Base-by-base conservation (phyloP, 164 flowering plant genomes). In the Tetracentron sinense region DNA sequence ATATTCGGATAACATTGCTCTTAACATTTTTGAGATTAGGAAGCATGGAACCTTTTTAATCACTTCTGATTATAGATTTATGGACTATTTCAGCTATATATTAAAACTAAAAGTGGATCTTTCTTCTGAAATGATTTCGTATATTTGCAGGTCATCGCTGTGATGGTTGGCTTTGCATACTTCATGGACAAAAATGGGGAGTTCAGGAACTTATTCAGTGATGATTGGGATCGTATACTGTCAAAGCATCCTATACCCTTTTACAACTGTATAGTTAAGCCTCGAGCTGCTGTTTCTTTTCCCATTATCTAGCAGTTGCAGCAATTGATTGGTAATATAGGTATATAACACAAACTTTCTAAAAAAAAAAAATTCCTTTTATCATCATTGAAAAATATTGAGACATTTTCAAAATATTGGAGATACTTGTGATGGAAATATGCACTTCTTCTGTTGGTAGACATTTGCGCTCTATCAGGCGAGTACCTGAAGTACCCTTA, bases 181-280 rank as follows among this genome's bases (percentile, higher is more conserved):
- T 17, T 85, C 19, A 79, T 90, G 87, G 98, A 92, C 79, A 87
- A 80, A 73, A 87, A 92, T 83, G 98, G 97, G 54, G 71, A 78
- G 48, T 90, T 92, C 68, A 83, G 93, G 67, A 82, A 88, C 69
- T 92, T 97, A 56, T 90, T 92, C 61, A 79, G 80, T 82, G 97
- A 88, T 77, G 81, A 90, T 20, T 92, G 98, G 98, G 98, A 92
- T 68, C 93, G 89, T 28, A 80, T 92, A 69, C 75, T 92, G 46
- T 90, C 98, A 23, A 92, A 76, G 69, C 97, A 92, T 82, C 98
- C 97, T 4, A 77, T 92, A 63, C 97, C 97, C 56, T 90, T 92
- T 72, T 92, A 92, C 77, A 90, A 92, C 54, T 90, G 96, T 66
- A 78, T 92, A 63, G 97, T 96, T 90, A 81, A 72, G 65, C 20